Base-by-base conservation (phyloP, 2,329 filamentous ascomycete genomes). In the Fusarium sp. region DNA sequence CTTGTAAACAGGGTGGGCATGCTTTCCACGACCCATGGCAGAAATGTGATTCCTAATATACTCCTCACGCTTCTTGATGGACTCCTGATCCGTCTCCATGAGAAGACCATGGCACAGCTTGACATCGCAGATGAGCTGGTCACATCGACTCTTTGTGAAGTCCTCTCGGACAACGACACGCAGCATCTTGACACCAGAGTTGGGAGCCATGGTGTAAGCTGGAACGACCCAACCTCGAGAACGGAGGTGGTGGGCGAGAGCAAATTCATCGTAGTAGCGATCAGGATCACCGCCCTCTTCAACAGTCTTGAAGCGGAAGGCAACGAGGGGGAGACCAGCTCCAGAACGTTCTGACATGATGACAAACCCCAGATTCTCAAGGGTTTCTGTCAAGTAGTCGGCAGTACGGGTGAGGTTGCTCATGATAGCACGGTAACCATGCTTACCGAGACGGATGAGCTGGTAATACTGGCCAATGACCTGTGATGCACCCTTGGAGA, bases 391-490 rank as follows among this genome's bases (percentile, higher is more conserved):
- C 17, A 98, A 90, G 82, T 97, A 97, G 83, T 98, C 94, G 29
- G 95, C 91, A 1, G 93, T 97, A 58, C 93, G 90, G 29, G 94
- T 98, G 69, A 98, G 86, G 84, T 98, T 98, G 78, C 90, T 88
- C 95, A 98, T 98, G 85, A 98, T 97, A 77, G 92, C 88, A 62
- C 92, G 90, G 87, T 97, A 98, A 54, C 95, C 95, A 71, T 92
- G 91, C 88, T 97, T 97, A 68, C 95, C 95, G 7, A 98, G 90
- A 35, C 95, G 93, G 80, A 98, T 97, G 79, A 98, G 88, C 84
- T 98, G 95, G 85, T 98, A 98, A 85, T 98, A 98, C 83, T 98
- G 95, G 33, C 94, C 95, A 70, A 98, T 97, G 78, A 98, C 93
- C 80, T 98, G 95, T 10, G 92, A 94, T 17, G 95, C 95, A 63